Evolutionary conservation across 2,329 filamentous ascomycete genomes (phyloP).

Genomic region (Trichoderma aggressivum): DNA sequence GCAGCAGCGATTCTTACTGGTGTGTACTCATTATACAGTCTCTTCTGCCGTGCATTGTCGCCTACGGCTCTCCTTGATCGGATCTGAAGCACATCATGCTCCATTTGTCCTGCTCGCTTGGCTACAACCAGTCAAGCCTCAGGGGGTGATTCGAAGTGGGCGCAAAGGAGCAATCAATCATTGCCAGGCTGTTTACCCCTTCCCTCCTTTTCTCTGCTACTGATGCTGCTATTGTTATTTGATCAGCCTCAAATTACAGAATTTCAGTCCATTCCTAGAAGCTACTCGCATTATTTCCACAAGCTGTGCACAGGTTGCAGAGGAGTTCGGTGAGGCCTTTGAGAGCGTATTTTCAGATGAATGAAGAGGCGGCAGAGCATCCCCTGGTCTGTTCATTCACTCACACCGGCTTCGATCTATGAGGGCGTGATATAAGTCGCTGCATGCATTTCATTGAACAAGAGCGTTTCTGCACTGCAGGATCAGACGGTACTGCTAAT

Average conservation of each 20-base stretch:
- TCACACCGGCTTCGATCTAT: background rate
- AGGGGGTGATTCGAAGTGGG: background rate
- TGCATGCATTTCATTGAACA: background rate
- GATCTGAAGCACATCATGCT: background rate
- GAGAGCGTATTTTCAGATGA: background rate
- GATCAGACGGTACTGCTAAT: background rate
- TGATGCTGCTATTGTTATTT: background rate
- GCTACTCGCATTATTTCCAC: background rate
- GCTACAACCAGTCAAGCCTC: background rate
- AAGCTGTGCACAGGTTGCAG: background rate
- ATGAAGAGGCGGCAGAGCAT: background rate
- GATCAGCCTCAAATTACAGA: background rate
- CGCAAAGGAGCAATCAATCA: background rate
- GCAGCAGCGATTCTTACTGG: background rate
- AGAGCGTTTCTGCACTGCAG: background rate
- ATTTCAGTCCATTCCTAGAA: background rate
- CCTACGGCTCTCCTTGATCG: background rate
- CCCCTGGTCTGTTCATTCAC: background rate
- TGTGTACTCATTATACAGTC: background rate
- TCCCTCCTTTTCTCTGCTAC: background rate
- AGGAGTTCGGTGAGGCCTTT: background rate
- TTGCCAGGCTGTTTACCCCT: background rate
- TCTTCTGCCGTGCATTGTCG: background rate
- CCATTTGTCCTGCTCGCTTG: background rate
- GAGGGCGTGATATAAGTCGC: background rate